Conservation (phyloP, 768 basidiomycete genomes). For the Tremella mesenterica region DNA sequence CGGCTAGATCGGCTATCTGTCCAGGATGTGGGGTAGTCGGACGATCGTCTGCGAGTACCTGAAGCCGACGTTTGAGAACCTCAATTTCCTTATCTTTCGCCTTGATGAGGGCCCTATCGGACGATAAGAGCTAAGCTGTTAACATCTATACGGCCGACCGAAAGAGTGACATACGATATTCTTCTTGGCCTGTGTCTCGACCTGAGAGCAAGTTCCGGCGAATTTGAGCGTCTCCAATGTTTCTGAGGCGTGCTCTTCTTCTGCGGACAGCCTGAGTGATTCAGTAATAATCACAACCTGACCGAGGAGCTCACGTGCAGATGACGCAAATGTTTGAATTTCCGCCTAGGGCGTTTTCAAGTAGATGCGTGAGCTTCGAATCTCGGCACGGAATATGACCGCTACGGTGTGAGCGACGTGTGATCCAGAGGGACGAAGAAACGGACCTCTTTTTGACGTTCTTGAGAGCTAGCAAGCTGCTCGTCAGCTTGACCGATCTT, state of each 20-base stretch:
- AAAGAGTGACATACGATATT: too few species aligned
- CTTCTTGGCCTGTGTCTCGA: slow-evolving; percentile 44
- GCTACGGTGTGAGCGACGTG: slow-evolving; percentile 12
- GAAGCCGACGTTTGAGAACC: slow-evolving; percentile 32
- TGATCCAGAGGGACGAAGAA: slow-evolving; percentile 36
- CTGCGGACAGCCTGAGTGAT: slow-evolving; percentile 28
- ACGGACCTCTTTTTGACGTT: slow-evolving; percentile 42
- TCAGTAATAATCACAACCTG: neutral
- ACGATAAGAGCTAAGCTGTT: slow-evolving; percentile 33
- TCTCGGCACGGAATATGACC: slow-evolving; percentile 44
- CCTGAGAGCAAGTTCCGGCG: slow-evolving; percentile 42
- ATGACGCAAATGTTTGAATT: slow-evolving; percentile 46
- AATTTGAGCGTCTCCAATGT: slow-evolving; percentile 45
- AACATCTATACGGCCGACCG: too few species aligned
- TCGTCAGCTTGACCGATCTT: neutral
- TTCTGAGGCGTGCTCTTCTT: slow-evolving; percentile 42
- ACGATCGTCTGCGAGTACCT: slow-evolving; percentile 7
- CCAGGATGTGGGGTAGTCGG: neutral
- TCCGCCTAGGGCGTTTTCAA: slow-evolving; percentile 44
- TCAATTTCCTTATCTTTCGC: slow-evolving; percentile 44
- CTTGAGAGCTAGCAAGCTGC: slow-evolving; percentile 34
- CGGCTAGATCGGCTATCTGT: slow-evolving; percentile 19
- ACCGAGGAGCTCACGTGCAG: slow-evolving; percentile 35
- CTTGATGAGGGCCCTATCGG: slow-evolving; percentile 40
- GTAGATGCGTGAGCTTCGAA: slow-evolving; percentile 44